Base-by-base conservation (phyloP, 305 asterid species). In the Caryopteris hybrid region DNA sequence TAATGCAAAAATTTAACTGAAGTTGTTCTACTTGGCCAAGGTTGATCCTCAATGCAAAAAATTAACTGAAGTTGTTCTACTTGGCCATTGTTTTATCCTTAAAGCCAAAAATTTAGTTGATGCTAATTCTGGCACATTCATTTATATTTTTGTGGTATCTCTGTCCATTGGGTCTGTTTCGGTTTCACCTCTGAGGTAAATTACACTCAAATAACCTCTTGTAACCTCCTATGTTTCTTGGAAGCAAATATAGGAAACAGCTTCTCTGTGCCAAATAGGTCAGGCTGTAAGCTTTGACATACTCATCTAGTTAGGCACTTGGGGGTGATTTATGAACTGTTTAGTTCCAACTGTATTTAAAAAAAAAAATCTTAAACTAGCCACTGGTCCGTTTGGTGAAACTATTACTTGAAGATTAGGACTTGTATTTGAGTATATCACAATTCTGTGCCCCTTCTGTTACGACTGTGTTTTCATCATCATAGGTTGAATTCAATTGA, bases 401-500 rank as follows among this genome's bases (percentile, higher is more conserved):
- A 39, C 22, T 21, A 17, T 22, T 42, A 61, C 41, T 25, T 27
- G 5, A 42, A 61, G 66, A 22, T 41, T 6, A 60, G 5, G 34
- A 29, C 43, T 61, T 21, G 5, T 43, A n/a, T 33, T 39, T 6
- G 6, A 16, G 10, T n/a, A 10, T 38, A 39, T 39, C 20, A 39
- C 17, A 38, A 22, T 21, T 34, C 20, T 58, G 31, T 18, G 47
- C n/a, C 53, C 22, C 47, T 41, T 61, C 65, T 13, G 11, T 22
- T 20, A 50, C 54, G 39, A 31, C 41, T 23, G 39, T 54, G 54
- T 33, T 31, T 41, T 52, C 48, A 29, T 75, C 61, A 69, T 38
- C 48, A 68, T 72, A 57, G 48, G 22, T 62, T 66, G 73, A 76
- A 16, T 58, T 66, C 27, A 67, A 70, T 59, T 75, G 61, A 66